These are phyloP conservation scores for Pseudotsuga menziesii DNA, from an alignment of 75 land plant species.

Conservation along the genomic window DNA sequence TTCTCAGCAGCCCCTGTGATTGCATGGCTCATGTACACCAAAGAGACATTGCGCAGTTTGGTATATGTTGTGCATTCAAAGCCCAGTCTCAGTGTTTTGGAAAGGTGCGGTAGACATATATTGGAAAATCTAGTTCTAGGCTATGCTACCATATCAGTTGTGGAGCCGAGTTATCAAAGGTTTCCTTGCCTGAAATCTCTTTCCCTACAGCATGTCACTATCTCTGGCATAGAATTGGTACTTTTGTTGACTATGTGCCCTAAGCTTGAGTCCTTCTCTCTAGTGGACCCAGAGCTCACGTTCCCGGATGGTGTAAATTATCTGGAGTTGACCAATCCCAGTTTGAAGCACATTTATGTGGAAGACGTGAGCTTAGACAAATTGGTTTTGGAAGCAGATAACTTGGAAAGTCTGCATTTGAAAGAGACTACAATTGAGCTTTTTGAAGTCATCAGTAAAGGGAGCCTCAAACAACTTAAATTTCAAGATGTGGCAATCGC, in stretches of 20 bases:
- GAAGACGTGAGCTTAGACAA: conserved; percentile 67
- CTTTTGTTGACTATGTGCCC: conserved; percentile 71
- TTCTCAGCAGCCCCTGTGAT: conserved; percentile 86
- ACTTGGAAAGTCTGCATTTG: conserved; percentile 53
- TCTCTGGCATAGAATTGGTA: conserved; percentile 75
- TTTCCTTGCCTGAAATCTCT: conserved; percentile 57
- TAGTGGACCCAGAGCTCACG: conserved; percentile 49
- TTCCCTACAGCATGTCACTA: conserved; percentile 49
- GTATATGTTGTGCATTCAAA: conserved; percentile 48
- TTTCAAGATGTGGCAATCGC: conserved; percentile 69
- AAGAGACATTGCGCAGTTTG: conserved; percentile 52
- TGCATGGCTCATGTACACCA: conserved; percentile 89
- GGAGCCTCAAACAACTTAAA: conserved; percentile 46
- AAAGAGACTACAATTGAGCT: conserved; percentile 59
- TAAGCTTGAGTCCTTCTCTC: conserved; percentile 51
- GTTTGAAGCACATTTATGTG: conserved; percentile 45
- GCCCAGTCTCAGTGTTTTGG: conserved; percentile 63
- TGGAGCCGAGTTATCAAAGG: conserved; percentile 65
- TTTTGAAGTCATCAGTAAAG: conserved; percentile 65
- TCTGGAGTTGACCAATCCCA: conserved; percentile 52
- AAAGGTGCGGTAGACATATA: conserved; percentile 64
- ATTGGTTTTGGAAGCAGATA: conserved; percentile 68
- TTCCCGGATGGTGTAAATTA: conserved; percentile 54
- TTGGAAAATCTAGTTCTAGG: conserved; percentile 55
- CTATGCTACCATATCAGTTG: conserved; percentile 44